Base-by-base conservation (phyloP, 139 green algal genomes). In the Haematococcus sp. region DNA sequence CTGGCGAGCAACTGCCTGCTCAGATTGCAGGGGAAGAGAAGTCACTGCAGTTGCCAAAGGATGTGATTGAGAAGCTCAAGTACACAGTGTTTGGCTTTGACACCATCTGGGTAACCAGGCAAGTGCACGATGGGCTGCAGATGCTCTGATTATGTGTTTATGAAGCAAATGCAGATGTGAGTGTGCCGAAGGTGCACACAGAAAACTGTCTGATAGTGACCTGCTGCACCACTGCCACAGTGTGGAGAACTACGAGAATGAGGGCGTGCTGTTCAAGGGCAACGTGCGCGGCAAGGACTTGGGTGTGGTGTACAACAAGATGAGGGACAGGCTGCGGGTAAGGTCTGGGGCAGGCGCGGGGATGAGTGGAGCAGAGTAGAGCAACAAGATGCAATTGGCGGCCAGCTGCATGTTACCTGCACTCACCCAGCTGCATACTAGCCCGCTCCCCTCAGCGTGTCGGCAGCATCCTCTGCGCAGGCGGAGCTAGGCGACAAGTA, bases 81-180 rank as follows among this genome's bases (percentile, higher is more conserved):
- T 74, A 84, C 11, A 70, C 31, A 0, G 88, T 97, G 44, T 97
- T 97, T 74, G 83, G 85, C 16, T 91, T 97, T 56, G 91, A 97
- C 74, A 93, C 88, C 2, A 93, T 97, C 75, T 97, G 93, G 76
- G 92, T 97, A 16, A 95, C 91, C 4, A 78, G 71, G 66, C 63
- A 27, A 22, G 58, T 65, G 40, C 40, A 49, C 40, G 40, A 49
- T 11, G 40, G n/a, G n/a, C n/a, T n/a, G n/a, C n/a, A n/a, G n/a
- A n/a, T n/a, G n/a, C n/a, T n/a, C n/a, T n/a, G n/a, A n/a, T n/a
- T n/a, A n/a, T n/a, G n/a, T n/a, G n/a, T n/a, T n/a, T n/a, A n/a
- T n/a, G n/a, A n/a, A n/a, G n/a, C n/a, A n/a, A n/a, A n/a, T n/a
- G n/a, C n/a, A n/a, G n/a, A n/a, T n/a, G n/a, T n/a, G n/a, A n/a